These are phyloP conservation scores for Pelargonium citronellum DNA, from an alignment of 441 rosid genomes.

Conservation along the genomic window DNA sequence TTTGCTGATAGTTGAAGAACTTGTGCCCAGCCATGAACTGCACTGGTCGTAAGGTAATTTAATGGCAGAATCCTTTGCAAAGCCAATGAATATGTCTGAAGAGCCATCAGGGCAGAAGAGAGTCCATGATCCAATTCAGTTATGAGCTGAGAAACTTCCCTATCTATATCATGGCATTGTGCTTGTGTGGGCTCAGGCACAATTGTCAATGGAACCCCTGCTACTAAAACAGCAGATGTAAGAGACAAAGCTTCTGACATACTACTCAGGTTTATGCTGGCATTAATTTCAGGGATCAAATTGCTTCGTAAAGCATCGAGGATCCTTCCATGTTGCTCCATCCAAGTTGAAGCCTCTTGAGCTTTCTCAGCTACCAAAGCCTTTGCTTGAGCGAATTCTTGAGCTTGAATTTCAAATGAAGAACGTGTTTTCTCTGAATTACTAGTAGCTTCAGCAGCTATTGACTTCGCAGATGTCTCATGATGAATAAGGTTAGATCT, in stretches of 20 bases:
- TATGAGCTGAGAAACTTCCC: constrained; percentile 70
- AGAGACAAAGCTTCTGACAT: constrained; percentile 61
- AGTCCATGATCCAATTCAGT: constrained; percentile 69
- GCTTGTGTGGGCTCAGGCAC: constrained; percentile 98
- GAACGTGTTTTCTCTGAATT: constrained; percentile 58
- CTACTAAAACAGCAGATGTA: constrained; percentile 78
- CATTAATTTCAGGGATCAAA: constrained; percentile 62
- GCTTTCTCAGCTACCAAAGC: constrained; percentile 72
- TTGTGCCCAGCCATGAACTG: constrained; percentile 82
- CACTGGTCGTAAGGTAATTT: constrained; percentile 76
- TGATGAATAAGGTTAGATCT: constrained; percentile 62
- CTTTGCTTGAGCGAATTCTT: constrained; percentile 82
- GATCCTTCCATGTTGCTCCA: constrained; percentile 84
- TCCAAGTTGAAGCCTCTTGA: constrained; percentile 82
- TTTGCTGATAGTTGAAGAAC: constrained; percentile 75
- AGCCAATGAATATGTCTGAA: constrained; percentile 75
- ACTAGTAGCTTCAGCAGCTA: constrained; percentile 80
- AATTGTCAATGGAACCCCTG: constrained; percentile 85
- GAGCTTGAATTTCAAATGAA: constrained; percentile 75
- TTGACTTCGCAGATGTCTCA: constrained; percentile 83
- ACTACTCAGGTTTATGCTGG: constrained; percentile 43
- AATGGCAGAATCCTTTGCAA: constrained; percentile 86
- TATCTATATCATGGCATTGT: constrained; percentile 83
- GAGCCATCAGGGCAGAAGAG: constrained; percentile 60
- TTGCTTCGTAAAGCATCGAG: constrained; percentile 78